Conservation (phyloP, 2,329 filamentous ascomycete species). For the Aspergillus pseudoglaucus region DNA sequence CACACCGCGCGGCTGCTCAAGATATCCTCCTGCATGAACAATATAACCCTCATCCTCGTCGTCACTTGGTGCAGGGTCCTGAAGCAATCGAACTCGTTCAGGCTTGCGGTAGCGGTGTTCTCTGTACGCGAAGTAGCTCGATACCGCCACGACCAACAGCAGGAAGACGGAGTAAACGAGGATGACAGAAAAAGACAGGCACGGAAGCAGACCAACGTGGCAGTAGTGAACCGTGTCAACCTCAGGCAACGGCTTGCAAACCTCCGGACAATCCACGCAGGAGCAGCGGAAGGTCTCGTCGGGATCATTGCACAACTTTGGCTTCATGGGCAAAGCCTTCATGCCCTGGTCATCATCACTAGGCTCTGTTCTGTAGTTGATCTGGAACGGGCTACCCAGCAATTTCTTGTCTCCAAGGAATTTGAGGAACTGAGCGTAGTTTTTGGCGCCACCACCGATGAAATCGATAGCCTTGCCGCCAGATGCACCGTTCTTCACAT, state of each 20-base stretch:
- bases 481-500: conserved; percentile 94
- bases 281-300: conserved; percentile 83
- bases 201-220: conserved; percentile 80
- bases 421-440: conserved; percentile 78
- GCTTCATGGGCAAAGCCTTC: conserved; percentile 61
- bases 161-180: conserved; percentile 75
- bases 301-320: conserved; percentile 84
- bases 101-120: conserved; percentile 67
- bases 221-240: conserved; percentile 67
- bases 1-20: conserved; percentile 69
- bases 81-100: conserved; percentile 77
- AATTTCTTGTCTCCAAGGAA: conserved; percentile 92
- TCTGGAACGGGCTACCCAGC: conserved; percentile 89
- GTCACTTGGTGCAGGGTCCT: conserved; percentile 76
- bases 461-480: conserved; percentile 92
- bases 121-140: conserved; percentile 69
- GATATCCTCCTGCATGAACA: conserved; percentile 66
- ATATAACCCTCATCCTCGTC: conserved; percentile 91
- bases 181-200: conserved; percentile 87
- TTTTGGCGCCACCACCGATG: conserved; percentile 89
- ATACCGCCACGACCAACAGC: conserved; percentile 58
- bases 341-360: conserved; percentile 59
- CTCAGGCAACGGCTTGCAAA: conserved; percentile 75
- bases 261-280: conserved; percentile 83
- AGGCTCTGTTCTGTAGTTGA: conserved; percentile 70